Evolutionary conservation across 139 green algal genomes (phyloP).

Genomic region (Chlamydomonas schloesseri): DNA sequence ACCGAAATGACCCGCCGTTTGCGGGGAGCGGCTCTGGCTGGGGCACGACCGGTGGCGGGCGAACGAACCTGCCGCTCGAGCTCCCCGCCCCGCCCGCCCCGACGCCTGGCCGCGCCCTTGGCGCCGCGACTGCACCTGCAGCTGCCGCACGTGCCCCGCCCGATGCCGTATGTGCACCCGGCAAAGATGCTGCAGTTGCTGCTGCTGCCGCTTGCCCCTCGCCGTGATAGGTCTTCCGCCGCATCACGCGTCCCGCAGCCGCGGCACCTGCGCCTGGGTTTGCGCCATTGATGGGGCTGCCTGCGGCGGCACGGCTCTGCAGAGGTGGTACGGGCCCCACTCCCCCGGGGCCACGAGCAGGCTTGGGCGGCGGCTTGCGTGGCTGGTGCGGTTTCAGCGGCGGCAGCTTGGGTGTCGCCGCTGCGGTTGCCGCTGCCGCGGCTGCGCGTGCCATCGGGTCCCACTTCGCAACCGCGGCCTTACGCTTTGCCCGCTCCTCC

Average conservation of each 20-base stretch:
- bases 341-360: not conserved
- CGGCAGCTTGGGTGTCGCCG: constrained; percentile 5
- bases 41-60: no score
- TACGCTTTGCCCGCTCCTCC: not conserved
- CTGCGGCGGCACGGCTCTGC: not conserved
- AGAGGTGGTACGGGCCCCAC: not conserved
- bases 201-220: not conserved
- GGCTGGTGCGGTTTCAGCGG: constrained; percentile 24
- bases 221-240: constrained; percentile 5
- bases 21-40: no score
- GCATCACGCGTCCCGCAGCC: not conserved
- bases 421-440: not conserved
- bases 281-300: not conserved
- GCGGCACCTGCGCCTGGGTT: not conserved
- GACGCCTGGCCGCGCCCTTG: no score
- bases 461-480: constrained; percentile 20
- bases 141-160: no score
- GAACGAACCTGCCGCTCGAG: no score
- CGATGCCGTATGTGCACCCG: no score
- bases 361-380: constrained; percentile 9
- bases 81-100: no score
- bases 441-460: constrained; percentile 17
- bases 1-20: no score
- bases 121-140: no score
- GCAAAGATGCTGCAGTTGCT: no score